Conservation (phyloP, 2,329 filamentous ascomycete genomes). For the Xylaria arbuscula region DNA sequence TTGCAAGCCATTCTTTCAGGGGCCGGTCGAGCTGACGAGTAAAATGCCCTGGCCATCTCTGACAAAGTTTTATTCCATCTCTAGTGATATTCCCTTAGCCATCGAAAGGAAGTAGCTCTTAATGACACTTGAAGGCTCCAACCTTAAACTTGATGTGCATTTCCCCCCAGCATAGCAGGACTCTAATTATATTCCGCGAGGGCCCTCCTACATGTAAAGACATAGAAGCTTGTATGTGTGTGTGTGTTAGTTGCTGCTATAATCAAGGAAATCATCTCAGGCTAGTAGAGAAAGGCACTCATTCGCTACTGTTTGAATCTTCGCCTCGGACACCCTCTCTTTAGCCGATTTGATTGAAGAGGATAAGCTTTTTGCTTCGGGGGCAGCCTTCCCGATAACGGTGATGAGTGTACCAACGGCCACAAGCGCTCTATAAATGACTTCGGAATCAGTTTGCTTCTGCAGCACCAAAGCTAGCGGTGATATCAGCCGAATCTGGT, state of each 20-base stretch:
- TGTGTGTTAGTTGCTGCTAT: not conserved
- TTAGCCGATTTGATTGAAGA: constrained; percentile 58
- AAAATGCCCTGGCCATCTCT: not conserved
- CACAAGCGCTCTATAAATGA: constrained; percentile 83
- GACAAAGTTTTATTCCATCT: not conserved
- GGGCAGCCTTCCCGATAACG: constrained; percentile 61
- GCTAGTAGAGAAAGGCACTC: constrained; percentile 58
- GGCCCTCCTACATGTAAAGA: too few relatives aligned
- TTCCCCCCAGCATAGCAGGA: too few relatives aligned
- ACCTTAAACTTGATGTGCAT: too few relatives aligned
- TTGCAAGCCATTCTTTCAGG: not conserved
- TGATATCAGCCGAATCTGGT: constrained; percentile 65
- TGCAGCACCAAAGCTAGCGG: constrained; percentile 72
- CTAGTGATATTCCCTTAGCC: not conserved
- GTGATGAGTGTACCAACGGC: constrained; percentile 82
- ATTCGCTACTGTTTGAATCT: constrained; percentile 59
- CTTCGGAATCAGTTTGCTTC: constrained; percentile 80
- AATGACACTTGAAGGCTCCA: too few relatives aligned
- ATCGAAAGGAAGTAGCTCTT: not conserved
- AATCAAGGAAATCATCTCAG: constrained; percentile 26
- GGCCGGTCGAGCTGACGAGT: too few relatives aligned
- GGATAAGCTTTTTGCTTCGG: constrained; percentile 57
- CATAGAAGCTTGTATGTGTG: not conserved
- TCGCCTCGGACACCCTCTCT: constrained; percentile 58
- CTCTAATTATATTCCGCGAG: too few relatives aligned